Evolutionary conservation across 495 filamentous ascomycete genomes (phyloP).

Genomic region (Venustampulla echinocandica): DNA sequence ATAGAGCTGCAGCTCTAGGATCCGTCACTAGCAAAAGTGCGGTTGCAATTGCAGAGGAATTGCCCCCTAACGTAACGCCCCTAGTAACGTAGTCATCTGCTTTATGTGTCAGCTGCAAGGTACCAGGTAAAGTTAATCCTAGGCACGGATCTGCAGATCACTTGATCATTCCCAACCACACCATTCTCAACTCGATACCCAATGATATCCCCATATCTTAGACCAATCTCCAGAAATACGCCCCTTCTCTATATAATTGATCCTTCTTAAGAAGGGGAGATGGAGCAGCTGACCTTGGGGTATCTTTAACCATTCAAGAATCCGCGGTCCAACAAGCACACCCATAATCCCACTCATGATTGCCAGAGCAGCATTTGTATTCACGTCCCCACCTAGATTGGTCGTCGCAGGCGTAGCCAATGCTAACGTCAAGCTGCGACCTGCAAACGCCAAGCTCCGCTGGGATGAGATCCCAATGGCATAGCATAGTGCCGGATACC

Average conservation of each 20-base stretch:
- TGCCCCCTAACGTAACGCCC: conserved; percentile 45
- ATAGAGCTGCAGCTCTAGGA: conserved; percentile 44
- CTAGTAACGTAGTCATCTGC: conserved; percentile 49
- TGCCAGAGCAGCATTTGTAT: conserved; percentile 40
- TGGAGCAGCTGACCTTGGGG: conserved; percentile 32
- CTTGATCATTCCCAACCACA: background rate
- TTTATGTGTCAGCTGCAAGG: conserved; percentile 10
- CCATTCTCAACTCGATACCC: no score
- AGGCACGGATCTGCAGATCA: background rate
- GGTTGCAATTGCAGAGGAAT: conserved; percentile 44
- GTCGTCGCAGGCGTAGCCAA: conserved; percentile 38
- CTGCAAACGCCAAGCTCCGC: conserved; percentile 40
- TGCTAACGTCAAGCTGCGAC: conserved; percentile 43
- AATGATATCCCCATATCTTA: no score
- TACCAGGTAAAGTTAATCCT: background rate
- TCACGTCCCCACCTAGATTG: conserved; percentile 44
- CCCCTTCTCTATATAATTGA: background rate
- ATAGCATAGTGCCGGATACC: conserved; percentile 39
- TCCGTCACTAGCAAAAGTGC: conserved; percentile 42
- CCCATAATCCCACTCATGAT: conserved; percentile 47
- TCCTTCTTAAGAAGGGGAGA: background rate
- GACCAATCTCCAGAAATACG: background rate
- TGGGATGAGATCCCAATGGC: conserved; percentile 36
- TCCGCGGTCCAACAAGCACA: conserved; percentile 35
- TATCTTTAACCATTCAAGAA: conserved; percentile 36